Percentiles rank a stretch among this genome's conserved stretches.
Conservation (phyloP, 495 filamentous ascomycete species). For the Penicillium argentinense region DNA sequence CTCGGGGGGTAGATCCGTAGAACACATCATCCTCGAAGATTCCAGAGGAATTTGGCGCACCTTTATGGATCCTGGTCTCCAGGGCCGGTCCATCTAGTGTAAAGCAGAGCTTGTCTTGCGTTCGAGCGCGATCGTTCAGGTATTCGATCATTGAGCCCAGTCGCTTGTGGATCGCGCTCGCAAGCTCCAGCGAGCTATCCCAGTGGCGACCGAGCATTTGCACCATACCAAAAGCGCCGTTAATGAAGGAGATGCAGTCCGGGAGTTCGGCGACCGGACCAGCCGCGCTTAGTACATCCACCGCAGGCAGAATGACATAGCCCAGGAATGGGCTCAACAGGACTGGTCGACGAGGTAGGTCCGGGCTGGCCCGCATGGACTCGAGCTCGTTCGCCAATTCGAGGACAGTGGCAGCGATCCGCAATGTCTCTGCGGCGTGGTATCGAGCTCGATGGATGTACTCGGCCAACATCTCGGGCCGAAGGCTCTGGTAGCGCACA, state of each 20-base stretch:
- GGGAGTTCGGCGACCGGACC: conserved; percentile 32
- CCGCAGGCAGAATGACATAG: conserved; percentile 44
- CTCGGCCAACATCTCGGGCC: conserved; percentile 26
- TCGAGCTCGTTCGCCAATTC: conserved; percentile 25
- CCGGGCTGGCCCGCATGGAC: conserved; percentile 17
- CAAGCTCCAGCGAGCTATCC: conserved; percentile 31
- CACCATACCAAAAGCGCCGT: conserved; percentile 40
- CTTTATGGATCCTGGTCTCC: conserved; percentile 31
- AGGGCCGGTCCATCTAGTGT: conserved; percentile 30
- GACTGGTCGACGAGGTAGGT: conserved; percentile 11
- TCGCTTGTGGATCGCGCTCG: conserved; percentile 29
- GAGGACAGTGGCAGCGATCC: conserved; percentile 29
- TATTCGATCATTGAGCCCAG: conserved; percentile 30
- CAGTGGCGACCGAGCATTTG: conserved; percentile 35
- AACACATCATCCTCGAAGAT: conserved; percentile 35
- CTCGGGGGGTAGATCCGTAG: conserved; percentile 33
- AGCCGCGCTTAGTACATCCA: conserved; percentile 47
- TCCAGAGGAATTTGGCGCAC: conserved; percentile 12
- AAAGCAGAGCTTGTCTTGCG: conserved; percentile 35
- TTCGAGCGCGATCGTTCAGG: conserved; percentile 20
- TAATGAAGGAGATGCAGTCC: conserved; percentile 47
- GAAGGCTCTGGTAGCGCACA: conserved; percentile 41
- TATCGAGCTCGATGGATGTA: conserved; percentile 41
- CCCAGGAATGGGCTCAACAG: conserved; percentile 45
- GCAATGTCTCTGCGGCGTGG: conserved; percentile 44